These are phyloP conservation scores for Cinchona pubescens DNA, from an alignment of 257 asterid species.

Conservation along the genomic window DNA sequence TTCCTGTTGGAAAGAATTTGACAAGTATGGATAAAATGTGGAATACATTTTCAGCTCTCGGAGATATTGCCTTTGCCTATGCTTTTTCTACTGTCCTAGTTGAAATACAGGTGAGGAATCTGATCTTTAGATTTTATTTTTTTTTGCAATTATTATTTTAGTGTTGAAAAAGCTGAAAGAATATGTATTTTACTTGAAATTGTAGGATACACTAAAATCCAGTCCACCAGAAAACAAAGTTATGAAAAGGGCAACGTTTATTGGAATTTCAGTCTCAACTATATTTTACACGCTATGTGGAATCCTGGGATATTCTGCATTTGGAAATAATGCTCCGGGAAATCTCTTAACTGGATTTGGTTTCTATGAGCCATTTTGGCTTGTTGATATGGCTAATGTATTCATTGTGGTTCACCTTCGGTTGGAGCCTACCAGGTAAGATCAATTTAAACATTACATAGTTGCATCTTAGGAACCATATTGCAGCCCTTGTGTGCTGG, in stretches of 20 bases:
- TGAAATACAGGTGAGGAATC: constrained; percentile 51
- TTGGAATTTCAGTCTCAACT: constrained; percentile 44
- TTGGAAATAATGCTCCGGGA: constrained; percentile 72
- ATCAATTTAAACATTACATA: neutral
- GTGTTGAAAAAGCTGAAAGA: neutral
- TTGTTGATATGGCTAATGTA: constrained; percentile 49
- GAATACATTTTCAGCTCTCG: constrained; percentile 58
- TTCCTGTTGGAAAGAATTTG: constrained; percentile 30
- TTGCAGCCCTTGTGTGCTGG: too few relatives aligned
- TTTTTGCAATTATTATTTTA: neutral
- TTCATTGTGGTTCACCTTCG: constrained; percentile 65
- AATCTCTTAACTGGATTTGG: constrained; percentile 73
- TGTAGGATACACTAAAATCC: constrained; percentile 57
- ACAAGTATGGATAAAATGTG: constrained; percentile 58
- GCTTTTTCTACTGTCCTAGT: constrained; percentile 56
- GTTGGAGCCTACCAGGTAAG: constrained; percentile 69
- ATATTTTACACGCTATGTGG: constrained; percentile 58
- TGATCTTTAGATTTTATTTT: too few relatives aligned
- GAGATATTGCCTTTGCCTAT: constrained; percentile 71
- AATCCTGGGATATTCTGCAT: constrained; percentile 62
- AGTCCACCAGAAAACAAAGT: constrained; percentile 46
- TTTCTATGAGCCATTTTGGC: constrained; percentile 77
- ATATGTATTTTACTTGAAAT: neutral
- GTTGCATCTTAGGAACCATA: too few relatives aligned
- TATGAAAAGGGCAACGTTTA: constrained; percentile 49